Base-by-base conservation (phyloP, 2,329 filamentous ascomycete genomes). In the Aschersonia sp. region DNA sequence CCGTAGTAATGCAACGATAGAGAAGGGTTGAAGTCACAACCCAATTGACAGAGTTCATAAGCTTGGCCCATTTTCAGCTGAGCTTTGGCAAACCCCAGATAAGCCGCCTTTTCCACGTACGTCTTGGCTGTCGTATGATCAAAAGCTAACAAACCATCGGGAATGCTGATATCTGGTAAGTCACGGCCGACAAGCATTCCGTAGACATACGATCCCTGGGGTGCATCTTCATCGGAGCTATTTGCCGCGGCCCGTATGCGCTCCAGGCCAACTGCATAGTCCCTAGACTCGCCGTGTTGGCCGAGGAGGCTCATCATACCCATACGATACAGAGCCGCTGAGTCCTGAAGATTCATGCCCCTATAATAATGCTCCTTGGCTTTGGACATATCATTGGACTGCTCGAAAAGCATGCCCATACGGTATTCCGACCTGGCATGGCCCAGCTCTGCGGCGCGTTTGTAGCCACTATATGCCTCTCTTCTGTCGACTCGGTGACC, bases 281-380 rank as follows among this genome's bases (percentile, higher is more conserved):
- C 87, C 62, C 92, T 89, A 41, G 71, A 76, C 65, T 94, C 87
- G 45, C 87, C 87, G 63, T 95, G 88, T 67, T 98, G 92, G 31
- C 92, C 92, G 47, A 97, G 76, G 46, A 98, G 71, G 50, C 85
- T 89, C 85, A 98, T 95, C 92, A 98, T 98, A 49, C 92, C 92
- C 56, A 98, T 71, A 50, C 92, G 81, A 68, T 89, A 78, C 50
- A 71, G 83, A 5, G 88, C 89, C 4, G 92, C 92, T 12, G 92
- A 95, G 66, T 98, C 92, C 30, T 82, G 81, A 55, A 82, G 70
- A 45, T 79, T 76, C 45, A 92, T 81, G 45, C 92, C 92, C 44
- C 78, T 76, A 54, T 87, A 80, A 65, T 97, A 98, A 64, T 97
- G 89, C 58, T 83, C 81, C 59, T 96, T 81, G 5, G 92, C 92